Evolutionary conservation across 139 green algal genomes (phyloP), one percentile per base, ranked within the genome.

Genomic region (Edaphochlamys debaryana): DNA sequence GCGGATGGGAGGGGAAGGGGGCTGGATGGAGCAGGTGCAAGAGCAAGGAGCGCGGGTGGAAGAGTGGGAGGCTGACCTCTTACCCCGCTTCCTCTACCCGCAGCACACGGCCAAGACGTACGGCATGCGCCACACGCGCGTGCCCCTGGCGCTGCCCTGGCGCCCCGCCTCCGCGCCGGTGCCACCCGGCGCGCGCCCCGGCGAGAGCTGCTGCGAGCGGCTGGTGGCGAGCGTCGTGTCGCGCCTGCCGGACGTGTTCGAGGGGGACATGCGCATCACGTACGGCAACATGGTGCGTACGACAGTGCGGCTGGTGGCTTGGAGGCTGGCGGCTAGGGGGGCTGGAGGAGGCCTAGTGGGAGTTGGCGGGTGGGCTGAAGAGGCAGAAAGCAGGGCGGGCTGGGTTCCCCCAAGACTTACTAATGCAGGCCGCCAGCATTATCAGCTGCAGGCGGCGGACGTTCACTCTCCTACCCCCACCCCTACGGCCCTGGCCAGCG

Each of bases 261-360:
- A 81, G 20, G 75, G 60, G 1, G 75, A 71, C 29, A 4, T 81
- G 60, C 30, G 41, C 7, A 63, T 63, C 60, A 71, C 60, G 60
- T 81, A 81, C 75, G 75, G 75, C 60, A 63, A n/a, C 58, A 81
- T 81, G 75, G 75, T 81, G 40, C 60, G 75, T 5, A 58, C 58
- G 29, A 80, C 48, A 38, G 74, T 80, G 2, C 58, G 67, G 29
- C 74, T 71, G 58, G 74, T 71, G 58, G 37, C 54, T 56, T 37
- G 72, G 54, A 63, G 69, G 79, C n/a, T 82, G 85, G 85, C 91
- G 96, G 92, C 73, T 41, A 74, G 68, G 13, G 87, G 74, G 0
- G 91, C 90, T 86, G 1, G 95, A 89, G 54, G 37, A 13, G 22
- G 63, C 32, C 13, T 15, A 38, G 17, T 79, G 54, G 20, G 25